Evolutionary conservation across 805 yeast species (phyloP).

Genomic region (Pichia scutulata): DNA sequence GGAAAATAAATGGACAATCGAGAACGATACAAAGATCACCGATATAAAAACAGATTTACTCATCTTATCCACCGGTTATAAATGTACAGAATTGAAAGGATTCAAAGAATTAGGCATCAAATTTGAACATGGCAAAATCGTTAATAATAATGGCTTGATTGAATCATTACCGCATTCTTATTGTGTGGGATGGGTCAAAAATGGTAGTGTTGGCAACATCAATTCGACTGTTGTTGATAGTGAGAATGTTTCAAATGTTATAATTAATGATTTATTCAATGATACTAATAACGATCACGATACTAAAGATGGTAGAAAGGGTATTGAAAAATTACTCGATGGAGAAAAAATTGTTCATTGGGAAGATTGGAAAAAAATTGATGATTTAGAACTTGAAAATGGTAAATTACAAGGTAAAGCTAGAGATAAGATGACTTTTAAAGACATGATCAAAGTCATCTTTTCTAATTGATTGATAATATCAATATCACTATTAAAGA

Average conservation of each 20-base stretch:
- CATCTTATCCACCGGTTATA: conserved; percentile 78
- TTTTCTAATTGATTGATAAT: no score
- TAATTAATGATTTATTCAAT: conserved; percentile 41
- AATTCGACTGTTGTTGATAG: conserved; percentile 86
- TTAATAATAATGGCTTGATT: conserved; percentile 39
- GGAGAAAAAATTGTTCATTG: conserved; percentile 40
- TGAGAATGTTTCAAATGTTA: conserved; percentile 59
- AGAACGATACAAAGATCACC: conserved; percentile 12
- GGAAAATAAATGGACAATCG: conserved; percentile 29
- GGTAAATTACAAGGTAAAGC: conserved; percentile 47
- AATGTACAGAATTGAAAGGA: conserved; percentile 57
- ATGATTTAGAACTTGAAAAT: conserved; percentile 40
- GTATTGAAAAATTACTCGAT: conserved; percentile 17
- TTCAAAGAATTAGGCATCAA: conserved; percentile 42
- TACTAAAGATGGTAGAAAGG: conserved; percentile 23
- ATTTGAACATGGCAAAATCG: conserved; percentile 42
- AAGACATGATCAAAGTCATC: conserved; percentile 41
- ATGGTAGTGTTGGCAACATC: conserved; percentile 84
- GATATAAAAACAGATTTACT: conserved; percentile 50
- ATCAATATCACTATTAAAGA: no score
- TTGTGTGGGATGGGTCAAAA: conserved; percentile 85
- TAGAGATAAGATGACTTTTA: conserved; percentile 47
- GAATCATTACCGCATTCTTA: conserved; percentile 44
- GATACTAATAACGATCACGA: conserved; percentile 13
- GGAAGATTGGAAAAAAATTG: conserved; percentile 60